A percentile compares a stretch with the other conserved stretches of the same genome.
phyloP scores from a whole-genome alignment of 345 rosid species.

The Brassica napus region DNA sequence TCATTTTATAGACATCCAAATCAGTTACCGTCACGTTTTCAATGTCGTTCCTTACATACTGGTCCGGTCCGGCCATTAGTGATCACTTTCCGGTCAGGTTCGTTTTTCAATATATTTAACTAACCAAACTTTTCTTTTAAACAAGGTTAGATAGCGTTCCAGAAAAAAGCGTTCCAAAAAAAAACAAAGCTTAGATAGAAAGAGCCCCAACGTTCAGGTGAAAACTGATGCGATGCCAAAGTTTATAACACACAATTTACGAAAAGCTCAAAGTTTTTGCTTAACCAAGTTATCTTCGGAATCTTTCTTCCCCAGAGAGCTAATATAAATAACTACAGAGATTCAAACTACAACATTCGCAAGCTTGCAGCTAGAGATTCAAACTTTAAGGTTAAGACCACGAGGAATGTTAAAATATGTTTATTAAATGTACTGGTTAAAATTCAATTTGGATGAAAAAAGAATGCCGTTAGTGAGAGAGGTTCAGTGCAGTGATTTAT shows the following conservation, averaged over 20 bases:
- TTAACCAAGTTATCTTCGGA: constrained; percentile 14
- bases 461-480: neutral
- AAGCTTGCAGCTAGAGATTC: neutral
- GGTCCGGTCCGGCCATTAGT: neutral
- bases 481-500: neutral
- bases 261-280: constrained; percentile 4
- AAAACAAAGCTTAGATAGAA: neutral
- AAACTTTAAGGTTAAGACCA: neutral
- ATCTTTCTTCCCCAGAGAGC: constrained; percentile 23
- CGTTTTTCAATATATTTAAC: neutral
- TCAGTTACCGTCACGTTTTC: too few relatives aligned
- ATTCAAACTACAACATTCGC: neutral
- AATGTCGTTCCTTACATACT: neutral
- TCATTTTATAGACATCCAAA: neutral
- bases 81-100: neutral
- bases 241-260: neutral
- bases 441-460: neutral
- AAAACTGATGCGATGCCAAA: neutral
- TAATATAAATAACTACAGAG: neutral
- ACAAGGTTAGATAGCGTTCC: too few relatives aligned
- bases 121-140: neutral
- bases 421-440: neutral
- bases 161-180: too few relatives aligned
- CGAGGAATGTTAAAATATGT: neutral
- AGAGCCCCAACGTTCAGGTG: constrained; percentile 2